phyloP scores from a whole-genome alignment of 2,329 filamentous ascomycete species.

The Tympanopsis confertula region DNA sequence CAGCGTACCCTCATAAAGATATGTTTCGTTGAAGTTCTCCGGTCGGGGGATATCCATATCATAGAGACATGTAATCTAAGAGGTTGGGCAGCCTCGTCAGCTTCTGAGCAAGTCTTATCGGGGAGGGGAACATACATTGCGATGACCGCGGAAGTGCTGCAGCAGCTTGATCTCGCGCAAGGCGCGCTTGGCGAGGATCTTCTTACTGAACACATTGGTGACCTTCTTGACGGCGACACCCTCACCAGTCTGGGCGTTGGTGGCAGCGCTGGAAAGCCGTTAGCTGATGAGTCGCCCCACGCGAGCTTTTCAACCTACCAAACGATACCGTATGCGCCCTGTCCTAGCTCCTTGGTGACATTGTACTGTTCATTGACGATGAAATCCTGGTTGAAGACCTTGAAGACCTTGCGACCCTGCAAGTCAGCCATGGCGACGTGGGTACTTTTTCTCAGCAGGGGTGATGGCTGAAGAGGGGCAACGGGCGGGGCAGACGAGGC shows the following conservation, averaged over 20 bases:
- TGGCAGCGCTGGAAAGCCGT: slow-evolving; percentile 60
- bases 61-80: slow-evolving; percentile 91
- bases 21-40: slow-evolving; percentile 97
- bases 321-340: slow-evolving; percentile 97
- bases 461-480: too few relatives aligned
- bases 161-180: slow-evolving; percentile 96
- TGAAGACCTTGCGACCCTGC: slow-evolving; percentile 77
- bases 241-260: slow-evolving; percentile 81
- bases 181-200: slow-evolving; percentile 96
- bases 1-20: slow-evolving; percentile 82
- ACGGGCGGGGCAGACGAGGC: too few relatives aligned
- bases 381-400: slow-evolving; percentile 99
- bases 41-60: slow-evolving; percentile 98
- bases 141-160: slow-evolving; percentile 88
- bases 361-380: slow-evolving; percentile 96
- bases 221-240: slow-evolving; percentile 99
- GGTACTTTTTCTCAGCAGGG: too few relatives aligned
- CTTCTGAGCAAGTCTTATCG: slow-evolving; percentile 3
- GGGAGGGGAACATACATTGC: slow-evolving; percentile 50
- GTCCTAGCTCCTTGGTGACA: slow-evolving; percentile 95
- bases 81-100: slow-evolving; percentile 9
- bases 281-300: not conserved
- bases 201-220: slow-evolving; percentile 99
- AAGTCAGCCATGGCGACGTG: slow-evolving; percentile 4
- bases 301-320: slow-evolving; percentile 50